These are phyloP conservation scores for Thermoascus crustaceus DNA, from an alignment of 2,329 filamentous ascomycete species.

Conservation along the genomic window DNA sequence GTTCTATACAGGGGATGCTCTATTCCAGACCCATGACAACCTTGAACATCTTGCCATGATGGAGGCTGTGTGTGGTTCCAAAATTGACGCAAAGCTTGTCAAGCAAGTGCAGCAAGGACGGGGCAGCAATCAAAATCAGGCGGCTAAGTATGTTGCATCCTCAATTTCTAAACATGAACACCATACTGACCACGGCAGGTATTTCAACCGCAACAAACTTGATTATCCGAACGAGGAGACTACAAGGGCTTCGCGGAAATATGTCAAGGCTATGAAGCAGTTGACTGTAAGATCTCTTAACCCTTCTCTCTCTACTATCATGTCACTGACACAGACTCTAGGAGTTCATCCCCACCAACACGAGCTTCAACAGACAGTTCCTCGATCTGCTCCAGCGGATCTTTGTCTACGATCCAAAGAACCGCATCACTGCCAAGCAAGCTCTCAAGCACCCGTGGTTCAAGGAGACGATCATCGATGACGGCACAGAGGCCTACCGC, in stretches of 20 bases:
- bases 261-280: slow-evolving; percentile 61
- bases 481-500: slow-evolving; percentile 56
- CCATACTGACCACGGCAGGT: slow-evolving; percentile 37
- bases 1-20: slow-evolving; percentile 59
- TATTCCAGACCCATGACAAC: slow-evolving; percentile 63
- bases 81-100: slow-evolving; percentile 49
- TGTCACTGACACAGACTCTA: slow-evolving; percentile 27
- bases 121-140: slow-evolving; percentile 43
- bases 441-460: slow-evolving; percentile 61
- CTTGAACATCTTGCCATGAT: slow-evolving; percentile 63
- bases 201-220: slow-evolving; percentile 49
- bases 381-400: slow-evolving; percentile 55
- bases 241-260: slow-evolving; percentile 55
- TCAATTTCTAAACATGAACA: no score
- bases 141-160: slow-evolving; percentile 47
- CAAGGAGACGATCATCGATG: slow-evolving; percentile 55
- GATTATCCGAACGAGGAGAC: slow-evolving; percentile 58
- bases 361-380: slow-evolving; percentile 54
- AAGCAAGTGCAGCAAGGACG: slow-evolving; percentile 44
- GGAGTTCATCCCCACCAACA: slow-evolving; percentile 56
- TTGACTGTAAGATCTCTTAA: slow-evolving; percentile 43
- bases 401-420: slow-evolving; percentile 59
- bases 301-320: slow-evolving; percentile 1
- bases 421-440: slow-evolving; percentile 56
- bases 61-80: slow-evolving; percentile 53